Evolutionary conservation across 495 filamentous ascomycete species (phyloP).

Genomic region (Talaromyces wortmannii): DNA sequence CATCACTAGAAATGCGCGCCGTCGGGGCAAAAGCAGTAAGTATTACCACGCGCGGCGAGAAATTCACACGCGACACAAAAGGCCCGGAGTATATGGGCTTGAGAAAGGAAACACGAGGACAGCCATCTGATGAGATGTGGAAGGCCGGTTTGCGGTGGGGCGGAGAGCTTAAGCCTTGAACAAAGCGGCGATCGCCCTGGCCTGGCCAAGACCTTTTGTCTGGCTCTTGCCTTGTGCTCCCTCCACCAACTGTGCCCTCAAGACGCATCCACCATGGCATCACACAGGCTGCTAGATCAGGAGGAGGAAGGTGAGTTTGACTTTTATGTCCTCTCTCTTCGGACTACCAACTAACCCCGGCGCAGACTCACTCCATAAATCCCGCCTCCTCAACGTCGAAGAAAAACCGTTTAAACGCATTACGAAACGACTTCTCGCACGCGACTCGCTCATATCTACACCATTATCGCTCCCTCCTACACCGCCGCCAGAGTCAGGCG

Average conservation of each 20-base stretch:
- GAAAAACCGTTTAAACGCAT: slow-evolving; percentile 90
- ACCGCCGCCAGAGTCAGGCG: slow-evolving; percentile 60
- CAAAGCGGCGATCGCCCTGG: neutral
- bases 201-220: neutral
- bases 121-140: neutral
- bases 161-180: neutral
- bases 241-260: neutral
- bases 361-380: slow-evolving; percentile 79
- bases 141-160: slow-evolving; percentile 1
- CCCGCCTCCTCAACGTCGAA: slow-evolving; percentile 85
- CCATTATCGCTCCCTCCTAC: slow-evolving; percentile 54
- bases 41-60: neutral
- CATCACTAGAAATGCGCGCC: neutral
- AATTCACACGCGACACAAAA: neutral
- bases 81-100: neutral
- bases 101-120: neutral
- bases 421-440: slow-evolving; percentile 65
- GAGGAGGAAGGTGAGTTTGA: slow-evolving; percentile 40
- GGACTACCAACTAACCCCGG: neutral
- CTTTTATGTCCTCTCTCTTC: neutral
- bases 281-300: slow-evolving; percentile 41
- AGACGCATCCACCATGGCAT: slow-evolving; percentile 25
- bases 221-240: neutral
- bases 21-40: neutral
- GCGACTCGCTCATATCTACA: slow-evolving; percentile 50